Evolutionary conservation across 768 basidiomycete genomes (phyloP).

Genomic region (Megacollybia marginata): DNA sequence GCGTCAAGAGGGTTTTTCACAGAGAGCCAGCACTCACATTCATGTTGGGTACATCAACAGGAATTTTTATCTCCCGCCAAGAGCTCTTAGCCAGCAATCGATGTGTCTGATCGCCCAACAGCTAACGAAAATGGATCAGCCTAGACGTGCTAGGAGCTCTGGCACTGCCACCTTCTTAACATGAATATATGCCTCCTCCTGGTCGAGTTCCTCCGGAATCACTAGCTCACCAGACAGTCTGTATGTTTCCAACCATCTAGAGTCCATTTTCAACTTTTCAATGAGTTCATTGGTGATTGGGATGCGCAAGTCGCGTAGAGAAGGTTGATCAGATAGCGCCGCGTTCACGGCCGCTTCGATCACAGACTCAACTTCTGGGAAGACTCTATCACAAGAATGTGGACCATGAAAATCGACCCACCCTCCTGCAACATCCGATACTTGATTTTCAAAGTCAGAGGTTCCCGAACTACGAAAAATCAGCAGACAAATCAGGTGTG

Average conservation of each 20-base stretch:
- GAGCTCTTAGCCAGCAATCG: conserved; percentile 29
- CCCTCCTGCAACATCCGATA: conserved; percentile 85
- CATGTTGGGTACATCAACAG: conserved; percentile 80
- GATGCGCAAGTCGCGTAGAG: conserved; percentile 29
- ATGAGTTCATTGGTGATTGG: conserved; percentile 42
- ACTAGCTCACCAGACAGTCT: conserved; percentile 62
- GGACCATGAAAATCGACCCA: conserved; percentile 19
- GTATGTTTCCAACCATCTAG: conserved; percentile 65
- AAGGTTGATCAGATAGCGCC: conserved; percentile 28
- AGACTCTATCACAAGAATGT: not conserved
- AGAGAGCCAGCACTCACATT: conserved; percentile 42
- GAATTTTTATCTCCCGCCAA: conserved; percentile 77
- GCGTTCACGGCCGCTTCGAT: conserved; percentile 43
- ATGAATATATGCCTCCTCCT: no score
- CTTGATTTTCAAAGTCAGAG: conserved; percentile 54
- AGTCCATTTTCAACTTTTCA: conserved; percentile 53
- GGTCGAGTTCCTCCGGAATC: conserved; percentile 29
- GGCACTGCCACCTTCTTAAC: no score
- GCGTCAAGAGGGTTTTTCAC: conserved; percentile 6
- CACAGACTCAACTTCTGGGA: conserved; percentile 59
- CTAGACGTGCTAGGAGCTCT: not conserved
- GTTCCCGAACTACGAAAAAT: conserved; percentile 44
- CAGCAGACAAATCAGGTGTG: not conserved
- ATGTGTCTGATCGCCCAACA: conserved; percentile 35
- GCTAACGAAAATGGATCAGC: conserved; percentile 16